phyloP scores from a whole-genome alignment of 2,329 filamentous ascomycete species.

The Pleoardoris graminearum region DNA sequence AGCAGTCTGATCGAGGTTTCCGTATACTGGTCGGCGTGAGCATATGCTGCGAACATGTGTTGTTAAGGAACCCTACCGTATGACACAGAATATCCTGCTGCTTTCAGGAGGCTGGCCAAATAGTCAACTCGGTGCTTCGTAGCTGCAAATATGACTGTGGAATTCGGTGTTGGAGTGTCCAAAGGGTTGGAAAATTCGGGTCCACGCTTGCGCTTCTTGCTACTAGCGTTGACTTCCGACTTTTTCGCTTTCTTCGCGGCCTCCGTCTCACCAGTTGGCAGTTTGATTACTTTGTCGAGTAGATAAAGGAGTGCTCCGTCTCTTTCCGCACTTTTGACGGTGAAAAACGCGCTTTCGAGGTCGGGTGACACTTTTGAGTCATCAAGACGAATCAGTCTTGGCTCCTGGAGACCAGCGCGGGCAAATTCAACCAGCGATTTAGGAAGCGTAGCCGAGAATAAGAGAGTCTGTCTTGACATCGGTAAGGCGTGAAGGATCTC shows the following conservation, averaged over 20 bases:
- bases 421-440: conserved; percentile 96
- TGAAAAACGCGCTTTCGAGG: conserved; percentile 93
- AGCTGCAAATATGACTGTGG: conserved; percentile 91
- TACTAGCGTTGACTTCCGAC: conserved; percentile 49
- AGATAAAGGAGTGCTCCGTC: conserved; percentile 90
- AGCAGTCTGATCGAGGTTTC: conserved; percentile 90
- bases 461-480: conserved; percentile 78
- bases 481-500: conserved; percentile 93
- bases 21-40: conserved; percentile 65
- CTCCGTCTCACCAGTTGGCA: conserved; percentile 71
- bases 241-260: conserved; percentile 51
- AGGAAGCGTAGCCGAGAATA: conserved; percentile 94
- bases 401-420: conserved; percentile 88
- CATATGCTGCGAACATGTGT: conserved; percentile 5
- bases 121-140: conserved; percentile 99
- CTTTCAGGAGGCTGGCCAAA: conserved; percentile 74
- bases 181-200: conserved; percentile 55
- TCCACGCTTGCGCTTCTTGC: conserved; percentile 76
- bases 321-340: conserved; percentile 88
- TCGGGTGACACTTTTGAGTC: conserved; percentile 97
- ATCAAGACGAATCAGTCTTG: conserved; percentile 85
- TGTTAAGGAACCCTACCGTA: conserved; percentile 53
- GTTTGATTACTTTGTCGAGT: conserved; percentile 87
- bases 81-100: conserved; percentile 84
- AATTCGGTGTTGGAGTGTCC: conserved; percentile 81